Conservation (phyloP, 306 rosid genomes). For the Castanopsis chinensis region DNA sequence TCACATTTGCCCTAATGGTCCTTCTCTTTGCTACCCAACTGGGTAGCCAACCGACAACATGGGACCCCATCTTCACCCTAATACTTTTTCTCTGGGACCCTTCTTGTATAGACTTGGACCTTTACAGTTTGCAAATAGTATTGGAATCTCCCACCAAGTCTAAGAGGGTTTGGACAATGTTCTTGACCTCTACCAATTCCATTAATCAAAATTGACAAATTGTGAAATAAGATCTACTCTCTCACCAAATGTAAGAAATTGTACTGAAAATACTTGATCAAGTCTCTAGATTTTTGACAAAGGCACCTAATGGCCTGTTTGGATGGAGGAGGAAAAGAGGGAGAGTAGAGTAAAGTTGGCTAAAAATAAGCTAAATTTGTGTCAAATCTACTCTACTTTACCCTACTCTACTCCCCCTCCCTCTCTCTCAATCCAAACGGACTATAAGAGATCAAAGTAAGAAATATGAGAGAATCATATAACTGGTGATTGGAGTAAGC, state of each 20-base stretch:
- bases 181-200: too few relatives aligned
- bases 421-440: too few relatives aligned
- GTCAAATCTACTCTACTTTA: too few relatives aligned
- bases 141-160: not conserved
- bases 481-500: not conserved
- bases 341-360: too few relatives aligned
- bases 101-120: not conserved
- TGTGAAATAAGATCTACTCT: too few relatives aligned
- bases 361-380: too few relatives aligned
- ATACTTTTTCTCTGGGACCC: conserved; percentile 31
- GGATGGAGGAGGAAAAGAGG: too few relatives aligned
- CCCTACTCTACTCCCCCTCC: too few relatives aligned
- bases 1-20: conserved; percentile 44
- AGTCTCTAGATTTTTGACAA: not conserved
- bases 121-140: conserved; percentile 10
- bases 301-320: not conserved
- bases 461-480: not conserved
- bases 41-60: conserved; percentile 59
- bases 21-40: conserved; percentile 52
- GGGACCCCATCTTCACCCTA: conserved; percentile 39
- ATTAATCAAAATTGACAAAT: too few relatives aligned
- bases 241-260: not conserved
- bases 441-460: not conserved
- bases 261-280: not conserved
- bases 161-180: not conserved